These are phyloP conservation scores for Solanum hybrid DNA, from an alignment of 305 asterid species.

Conservation along the genomic window DNA sequence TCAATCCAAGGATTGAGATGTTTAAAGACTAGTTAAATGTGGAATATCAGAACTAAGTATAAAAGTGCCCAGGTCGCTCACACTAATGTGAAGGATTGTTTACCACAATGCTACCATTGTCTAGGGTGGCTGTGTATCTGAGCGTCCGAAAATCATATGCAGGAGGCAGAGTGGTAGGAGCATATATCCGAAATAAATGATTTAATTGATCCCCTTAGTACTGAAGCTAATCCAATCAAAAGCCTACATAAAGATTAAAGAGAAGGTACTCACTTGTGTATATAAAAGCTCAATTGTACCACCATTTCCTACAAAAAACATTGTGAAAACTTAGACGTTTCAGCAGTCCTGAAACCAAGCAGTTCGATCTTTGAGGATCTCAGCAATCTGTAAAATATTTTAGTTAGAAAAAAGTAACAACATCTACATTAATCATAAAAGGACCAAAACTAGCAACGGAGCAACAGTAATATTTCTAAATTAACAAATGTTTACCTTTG, in stretches of 20 bases:
- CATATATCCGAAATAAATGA: constrained; percentile 52
- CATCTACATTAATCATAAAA: background rate
- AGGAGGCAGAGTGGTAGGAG: constrained; percentile 88
- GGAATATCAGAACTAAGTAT: background rate
- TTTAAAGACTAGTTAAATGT: too few species aligned
- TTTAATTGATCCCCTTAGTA: background rate
- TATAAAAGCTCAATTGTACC: constrained; percentile 78
- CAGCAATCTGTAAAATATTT: constrained; percentile 49
- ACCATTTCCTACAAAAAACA: constrained; percentile 78
- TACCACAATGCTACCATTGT: constrained; percentile 87
- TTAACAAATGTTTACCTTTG: constrained; percentile 38
- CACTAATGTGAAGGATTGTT: constrained; percentile 5
- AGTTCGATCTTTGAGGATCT: constrained; percentile 87
- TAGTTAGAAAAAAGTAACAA: background rate
- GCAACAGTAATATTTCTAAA: background rate
- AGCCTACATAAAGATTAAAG: background rate
- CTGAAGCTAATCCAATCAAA: background rate
- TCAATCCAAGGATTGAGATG: background rate
- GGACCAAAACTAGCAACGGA: background rate
- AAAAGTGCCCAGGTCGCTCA: background rate
- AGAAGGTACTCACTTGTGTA: constrained; percentile 46
- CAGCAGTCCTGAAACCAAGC: constrained; percentile 92
- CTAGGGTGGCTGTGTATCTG: constrained; percentile 79
- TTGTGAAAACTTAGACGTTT: constrained; percentile 76
- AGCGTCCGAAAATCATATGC: constrained; percentile 94